Conservation (phyloP, 495 filamentous ascomycete species). For the Hypomontagnella submonticulosa region DNA sequence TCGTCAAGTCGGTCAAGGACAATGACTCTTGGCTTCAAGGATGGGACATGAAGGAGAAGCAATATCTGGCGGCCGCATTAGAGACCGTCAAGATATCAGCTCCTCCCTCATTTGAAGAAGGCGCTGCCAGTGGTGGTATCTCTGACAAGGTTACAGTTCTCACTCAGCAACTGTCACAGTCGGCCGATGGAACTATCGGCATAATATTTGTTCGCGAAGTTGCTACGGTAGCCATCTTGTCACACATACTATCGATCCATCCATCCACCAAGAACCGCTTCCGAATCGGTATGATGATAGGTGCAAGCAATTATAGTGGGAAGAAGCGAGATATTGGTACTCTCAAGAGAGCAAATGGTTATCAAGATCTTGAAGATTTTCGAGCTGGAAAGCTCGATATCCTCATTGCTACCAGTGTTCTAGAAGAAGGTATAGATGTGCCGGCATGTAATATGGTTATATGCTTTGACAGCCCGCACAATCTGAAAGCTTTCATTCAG, state of each 20-base stretch:
- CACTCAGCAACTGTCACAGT: slow-evolving; percentile 62
- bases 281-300: slow-evolving; percentile 74
- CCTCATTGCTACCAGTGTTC: slow-evolving; percentile 82
- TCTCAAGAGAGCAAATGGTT: slow-evolving; percentile 64
- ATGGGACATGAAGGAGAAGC: slow-evolving; percentile 64
- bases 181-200: slow-evolving; percentile 65
- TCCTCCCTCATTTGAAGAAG: slow-evolving; percentile 37
- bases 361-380: slow-evolving; percentile 73
- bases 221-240: slow-evolving; percentile 73
- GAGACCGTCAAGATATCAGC: slow-evolving; percentile 53
- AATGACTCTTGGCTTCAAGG: slow-evolving; percentile 49
- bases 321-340: slow-evolving; percentile 69
- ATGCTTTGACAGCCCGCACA: slow-evolving; percentile 81
- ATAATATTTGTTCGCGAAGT: slow-evolving; percentile 84
- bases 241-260: slow-evolving; percentile 71
- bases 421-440: slow-evolving; percentile 94
- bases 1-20: slow-evolving; percentile 51
- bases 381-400: slow-evolving; percentile 76
- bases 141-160: slow-evolving; percentile 67
- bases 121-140: slow-evolving; percentile 43
- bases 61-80: slow-evolving; percentile 68
- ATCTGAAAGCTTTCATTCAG: slow-evolving; percentile 89
- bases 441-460: slow-evolving; percentile 86
- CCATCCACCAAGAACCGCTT: slow-evolving; percentile 67
- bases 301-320: slow-evolving; percentile 66